Conservation (phyloP, 1,139 yeast genomes). For the Pichia kudriavzevii region DNA sequence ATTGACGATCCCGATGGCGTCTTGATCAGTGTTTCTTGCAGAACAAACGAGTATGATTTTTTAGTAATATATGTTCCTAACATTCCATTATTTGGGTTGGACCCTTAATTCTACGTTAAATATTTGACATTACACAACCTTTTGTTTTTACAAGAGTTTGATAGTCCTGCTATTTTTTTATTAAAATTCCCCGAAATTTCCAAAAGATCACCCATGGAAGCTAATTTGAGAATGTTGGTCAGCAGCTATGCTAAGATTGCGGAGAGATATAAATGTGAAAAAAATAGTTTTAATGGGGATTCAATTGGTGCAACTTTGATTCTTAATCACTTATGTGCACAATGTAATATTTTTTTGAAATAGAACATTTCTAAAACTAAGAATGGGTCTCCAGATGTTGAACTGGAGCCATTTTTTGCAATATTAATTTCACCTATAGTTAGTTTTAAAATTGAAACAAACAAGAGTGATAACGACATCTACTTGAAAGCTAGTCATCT, state of each 20-base stretch:
- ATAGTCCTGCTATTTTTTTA: conserved; percentile 36
- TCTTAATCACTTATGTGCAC: conserved; percentile 29
- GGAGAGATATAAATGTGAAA: conserved; percentile 21
- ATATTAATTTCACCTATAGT: conserved; percentile 34
- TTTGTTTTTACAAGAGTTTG: conserved; percentile 36
- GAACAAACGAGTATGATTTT: conserved; percentile 28
- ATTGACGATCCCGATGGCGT: conserved; percentile 20
- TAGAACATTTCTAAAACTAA: conserved; percentile 1
- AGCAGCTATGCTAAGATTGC: conserved; percentile 29
- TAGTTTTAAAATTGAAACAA: conserved; percentile 6
- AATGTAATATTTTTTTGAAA: conserved; percentile 6
- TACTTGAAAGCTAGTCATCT: too few relatives aligned
- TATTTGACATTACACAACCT: conserved; percentile 31
- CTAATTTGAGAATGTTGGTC: conserved; percentile 25
- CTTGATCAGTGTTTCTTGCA: conserved; percentile 27
- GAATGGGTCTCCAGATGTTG: conserved; percentile 3
- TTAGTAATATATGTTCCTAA: conserved; percentile 32
- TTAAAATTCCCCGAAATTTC: conserved; percentile 27
- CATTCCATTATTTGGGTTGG: conserved; percentile 22
- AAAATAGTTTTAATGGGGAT: conserved; percentile 33
- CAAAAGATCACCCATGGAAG: conserved; percentile 21
- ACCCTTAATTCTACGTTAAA: conserved; percentile 34
- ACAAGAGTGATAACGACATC: not conserved
- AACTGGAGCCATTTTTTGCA: conserved; percentile 30
- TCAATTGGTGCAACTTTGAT: conserved; percentile 37